Conservation (phyloP, 2,329 filamentous ascomycete species). For the Dryadomyces sulphureus region DNA sequence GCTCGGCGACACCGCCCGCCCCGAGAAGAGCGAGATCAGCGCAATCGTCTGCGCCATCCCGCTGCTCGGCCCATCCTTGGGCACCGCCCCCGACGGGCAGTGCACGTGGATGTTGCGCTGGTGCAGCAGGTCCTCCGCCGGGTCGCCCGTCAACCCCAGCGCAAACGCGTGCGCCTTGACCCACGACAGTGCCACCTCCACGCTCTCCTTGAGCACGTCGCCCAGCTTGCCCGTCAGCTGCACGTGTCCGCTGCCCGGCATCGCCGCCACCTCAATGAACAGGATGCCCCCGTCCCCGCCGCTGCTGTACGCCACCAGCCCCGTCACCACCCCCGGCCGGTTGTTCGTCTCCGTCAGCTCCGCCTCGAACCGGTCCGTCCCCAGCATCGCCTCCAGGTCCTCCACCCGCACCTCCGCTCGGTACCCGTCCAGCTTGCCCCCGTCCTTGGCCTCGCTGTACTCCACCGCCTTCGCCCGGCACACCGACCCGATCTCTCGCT, state of each 20-base stretch:
- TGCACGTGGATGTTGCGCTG: slow-evolving; percentile 88
- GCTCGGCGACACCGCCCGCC: slow-evolving; percentile 72
- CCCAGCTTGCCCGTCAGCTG: slow-evolving; percentile 94
- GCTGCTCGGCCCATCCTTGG: slow-evolving; percentile 79
- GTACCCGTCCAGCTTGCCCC: slow-evolving; percentile 53
- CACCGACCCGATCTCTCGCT: slow-evolving; percentile 87
- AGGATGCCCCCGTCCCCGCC: slow-evolving; percentile 91
- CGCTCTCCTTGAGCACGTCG: slow-evolving; percentile 91
- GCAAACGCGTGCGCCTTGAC: slow-evolving; percentile 93
- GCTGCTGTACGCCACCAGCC: slow-evolving; percentile 84
- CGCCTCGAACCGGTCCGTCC: slow-evolving; percentile 86
- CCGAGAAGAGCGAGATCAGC: slow-evolving; percentile 77
- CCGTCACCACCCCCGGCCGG: slow-evolving; percentile 85
- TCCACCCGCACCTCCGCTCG: slow-evolving; percentile 56
- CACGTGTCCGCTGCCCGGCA: slow-evolving; percentile 83
- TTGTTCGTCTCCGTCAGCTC: slow-evolving; percentile 80
- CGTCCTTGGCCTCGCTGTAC: slow-evolving; percentile 79
- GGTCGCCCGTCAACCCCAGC: slow-evolving; percentile 66
- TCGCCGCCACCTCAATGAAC: slow-evolving; percentile 96
- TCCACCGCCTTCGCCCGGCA: slow-evolving; percentile 93
- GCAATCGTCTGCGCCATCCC: slow-evolving; percentile 91
- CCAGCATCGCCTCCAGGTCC: slow-evolving; percentile 81
- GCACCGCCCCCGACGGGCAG: slow-evolving; percentile 86
- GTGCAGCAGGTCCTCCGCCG: slow-evolving; percentile 89
- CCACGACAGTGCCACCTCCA: slow-evolving; percentile 92